These are phyloP conservation scores for Acer campestre DNA, from an alignment of 345 rosid genomes.

Conservation along the genomic window DNA sequence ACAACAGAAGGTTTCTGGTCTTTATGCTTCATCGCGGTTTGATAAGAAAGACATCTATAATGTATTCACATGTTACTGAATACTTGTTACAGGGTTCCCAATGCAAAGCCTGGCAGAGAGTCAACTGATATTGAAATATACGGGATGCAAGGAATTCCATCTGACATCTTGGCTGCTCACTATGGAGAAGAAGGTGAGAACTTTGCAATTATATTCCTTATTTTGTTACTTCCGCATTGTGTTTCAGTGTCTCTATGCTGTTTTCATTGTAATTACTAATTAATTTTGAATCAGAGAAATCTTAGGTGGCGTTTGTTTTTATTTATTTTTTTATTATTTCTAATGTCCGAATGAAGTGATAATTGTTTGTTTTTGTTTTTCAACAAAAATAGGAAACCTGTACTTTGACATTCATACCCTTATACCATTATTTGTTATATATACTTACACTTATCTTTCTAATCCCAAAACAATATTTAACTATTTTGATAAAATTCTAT, in stretches of 20 bases:
- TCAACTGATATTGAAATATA: constrained; percentile 92
- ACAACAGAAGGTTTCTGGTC: not conserved
- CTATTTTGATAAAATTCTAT: too few species aligned
- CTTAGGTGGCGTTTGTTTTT: too few species aligned
- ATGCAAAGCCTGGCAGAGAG: constrained; percentile 86
- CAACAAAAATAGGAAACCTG: too few species aligned
- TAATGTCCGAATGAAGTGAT: too few species aligned
- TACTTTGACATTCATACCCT: too few species aligned
- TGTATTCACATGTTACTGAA: not conserved
- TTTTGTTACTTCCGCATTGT: not conserved
- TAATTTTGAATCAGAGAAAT: not conserved
- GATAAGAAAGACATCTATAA: not conserved
- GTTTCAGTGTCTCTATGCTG: not conserved
- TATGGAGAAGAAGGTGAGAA: constrained; percentile 85
- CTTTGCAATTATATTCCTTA: not conserved
- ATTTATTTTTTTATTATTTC: too few species aligned
- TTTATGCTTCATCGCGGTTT: not conserved
- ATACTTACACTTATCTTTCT: too few species aligned
- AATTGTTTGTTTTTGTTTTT: too few species aligned
- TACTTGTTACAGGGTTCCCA: constrained; percentile 71
- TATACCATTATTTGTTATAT: too few species aligned
- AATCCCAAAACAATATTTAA: too few species aligned
- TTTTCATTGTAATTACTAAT: not conserved
- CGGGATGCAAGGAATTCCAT: constrained; percentile 99
- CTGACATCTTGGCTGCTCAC: constrained; percentile 82